A percentile compares a stretch with the other conserved stretches of the same genome.
phyloP scores from a whole-genome alignment of 306 rosid genomes.

The Vigna mungo region DNA sequence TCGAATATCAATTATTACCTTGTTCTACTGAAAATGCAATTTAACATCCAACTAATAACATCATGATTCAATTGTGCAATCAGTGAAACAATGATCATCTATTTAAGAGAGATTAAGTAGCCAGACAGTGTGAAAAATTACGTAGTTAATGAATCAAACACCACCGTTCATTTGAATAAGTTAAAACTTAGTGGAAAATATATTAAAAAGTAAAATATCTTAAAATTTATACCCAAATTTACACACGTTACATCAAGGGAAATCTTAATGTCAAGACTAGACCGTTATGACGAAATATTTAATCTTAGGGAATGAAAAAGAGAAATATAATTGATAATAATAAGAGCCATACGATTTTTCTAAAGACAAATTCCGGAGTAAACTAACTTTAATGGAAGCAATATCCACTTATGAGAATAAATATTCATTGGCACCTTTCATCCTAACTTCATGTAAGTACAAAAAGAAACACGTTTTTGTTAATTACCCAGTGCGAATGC shows the following conservation, averaged over 20 bases:
- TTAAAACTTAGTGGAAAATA: background rate
- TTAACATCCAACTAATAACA: constrained; percentile 13
- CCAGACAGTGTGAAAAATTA: background rate
- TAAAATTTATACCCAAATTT: background rate
- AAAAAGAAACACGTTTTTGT: background rate
- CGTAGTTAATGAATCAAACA: background rate
- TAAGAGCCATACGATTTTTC: background rate
- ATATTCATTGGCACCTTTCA: background rate
- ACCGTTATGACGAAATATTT: constrained; percentile 1
- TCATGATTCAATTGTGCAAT: constrained; percentile 16
- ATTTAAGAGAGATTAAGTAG: background rate
- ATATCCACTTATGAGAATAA: background rate
- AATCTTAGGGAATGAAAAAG: background rate
- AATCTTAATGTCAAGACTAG: background rate
- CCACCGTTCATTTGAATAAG: background rate
- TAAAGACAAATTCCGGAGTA: background rate
- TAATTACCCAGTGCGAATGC: background rate
- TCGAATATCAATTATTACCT: constrained; percentile 35
- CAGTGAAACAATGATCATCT: background rate
- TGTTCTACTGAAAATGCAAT: background rate
- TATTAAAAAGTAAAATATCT: constrained; percentile 1
- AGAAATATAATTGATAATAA: too few species aligned
- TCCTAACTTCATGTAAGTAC: background rate
- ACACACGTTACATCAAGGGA: background rate
- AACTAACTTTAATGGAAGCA: background rate